phyloP scores from a whole-genome alignment of 306 rosid genomes.

The Erythrophleum fordii region DNA sequence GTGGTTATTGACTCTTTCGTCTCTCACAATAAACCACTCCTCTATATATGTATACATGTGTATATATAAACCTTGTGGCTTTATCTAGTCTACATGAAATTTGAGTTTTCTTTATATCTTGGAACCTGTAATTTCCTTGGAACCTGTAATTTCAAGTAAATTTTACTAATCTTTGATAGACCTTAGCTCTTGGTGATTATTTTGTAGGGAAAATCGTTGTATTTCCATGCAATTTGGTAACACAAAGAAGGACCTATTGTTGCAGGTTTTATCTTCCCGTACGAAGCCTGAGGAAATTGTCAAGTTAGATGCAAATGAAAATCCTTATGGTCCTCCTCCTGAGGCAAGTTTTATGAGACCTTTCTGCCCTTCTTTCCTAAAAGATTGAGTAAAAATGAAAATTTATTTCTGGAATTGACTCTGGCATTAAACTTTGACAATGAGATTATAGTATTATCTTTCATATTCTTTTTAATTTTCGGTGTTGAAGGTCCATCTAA shows the following conservation, averaged over 20 bases:
- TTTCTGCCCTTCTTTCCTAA: neutral
- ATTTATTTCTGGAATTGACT: neutral
- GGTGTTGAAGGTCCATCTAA: neutral
- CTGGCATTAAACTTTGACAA: slow-evolving; percentile 6
- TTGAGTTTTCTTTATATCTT: neutral
- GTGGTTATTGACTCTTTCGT: no score
- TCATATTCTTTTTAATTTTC: neutral
- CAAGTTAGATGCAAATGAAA: slow-evolving; percentile 94
- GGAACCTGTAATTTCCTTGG: slow-evolving; percentile 9
- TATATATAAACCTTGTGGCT: no score
- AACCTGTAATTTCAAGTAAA: no score
- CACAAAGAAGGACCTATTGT: slow-evolving; percentile 5
- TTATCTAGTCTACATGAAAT: neutral
- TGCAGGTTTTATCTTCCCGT: slow-evolving; percentile 75
- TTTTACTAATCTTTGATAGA: neutral
- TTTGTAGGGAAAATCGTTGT: neutral
- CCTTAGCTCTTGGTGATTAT: neutral
- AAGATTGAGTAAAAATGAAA: neutral
- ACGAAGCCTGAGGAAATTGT: slow-evolving; percentile 92
- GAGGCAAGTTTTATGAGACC: slow-evolving; percentile 54
- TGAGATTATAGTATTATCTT: neutral
- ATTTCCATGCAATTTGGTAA: slow-evolving; percentile 22
- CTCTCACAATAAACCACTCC: no score
- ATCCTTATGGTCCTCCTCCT: slow-evolving; percentile 96
- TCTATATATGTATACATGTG: no score